phyloP scores from a whole-genome alignment of 2,329 filamentous ascomycete species.

The Fusarium poae region DNA sequence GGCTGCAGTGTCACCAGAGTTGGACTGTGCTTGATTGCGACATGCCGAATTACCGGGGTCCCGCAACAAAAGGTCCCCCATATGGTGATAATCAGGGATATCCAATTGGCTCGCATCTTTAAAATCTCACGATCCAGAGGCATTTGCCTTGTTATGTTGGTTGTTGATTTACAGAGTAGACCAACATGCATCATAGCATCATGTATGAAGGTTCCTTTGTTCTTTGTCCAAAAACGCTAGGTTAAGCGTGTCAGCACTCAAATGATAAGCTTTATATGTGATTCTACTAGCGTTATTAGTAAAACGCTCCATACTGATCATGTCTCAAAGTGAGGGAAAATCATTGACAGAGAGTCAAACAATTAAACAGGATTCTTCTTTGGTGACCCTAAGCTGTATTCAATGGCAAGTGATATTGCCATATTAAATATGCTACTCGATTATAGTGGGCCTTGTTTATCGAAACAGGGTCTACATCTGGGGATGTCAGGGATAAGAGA shows the following conservation, averaged over 20 bases:
- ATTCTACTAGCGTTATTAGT: not conserved
- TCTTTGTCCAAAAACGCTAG: not conserved
- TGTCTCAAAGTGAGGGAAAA: not conserved
- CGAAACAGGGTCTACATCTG: not conserved
- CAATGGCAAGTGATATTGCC: not conserved
- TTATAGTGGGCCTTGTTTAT: not conserved
- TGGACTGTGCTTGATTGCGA: conserved; percentile 27
- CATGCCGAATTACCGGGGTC: conserved; percentile 20
- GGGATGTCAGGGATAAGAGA: not conserved
- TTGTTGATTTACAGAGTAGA: not conserved
- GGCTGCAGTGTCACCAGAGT: not conserved
- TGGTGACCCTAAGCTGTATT: not conserved
- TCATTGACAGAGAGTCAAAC: not conserved
- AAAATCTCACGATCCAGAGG: not conserved
- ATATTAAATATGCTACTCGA: not conserved
- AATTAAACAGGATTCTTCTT: not conserved
- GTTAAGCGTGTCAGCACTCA: conserved; percentile 20
- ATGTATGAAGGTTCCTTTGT: not conserved
- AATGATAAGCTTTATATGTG: conserved; percentile 9
- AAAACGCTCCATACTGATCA: not conserved
- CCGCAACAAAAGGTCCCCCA: conserved; percentile 26
- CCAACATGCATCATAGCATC: not conserved
- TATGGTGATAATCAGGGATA: conserved; percentile 2
- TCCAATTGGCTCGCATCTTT: conserved; percentile 10
- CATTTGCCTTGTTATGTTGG: conserved; percentile 10